Base-by-base conservation (phyloP, 345 rosid genomes). In the Ceriops decandra region DNA sequence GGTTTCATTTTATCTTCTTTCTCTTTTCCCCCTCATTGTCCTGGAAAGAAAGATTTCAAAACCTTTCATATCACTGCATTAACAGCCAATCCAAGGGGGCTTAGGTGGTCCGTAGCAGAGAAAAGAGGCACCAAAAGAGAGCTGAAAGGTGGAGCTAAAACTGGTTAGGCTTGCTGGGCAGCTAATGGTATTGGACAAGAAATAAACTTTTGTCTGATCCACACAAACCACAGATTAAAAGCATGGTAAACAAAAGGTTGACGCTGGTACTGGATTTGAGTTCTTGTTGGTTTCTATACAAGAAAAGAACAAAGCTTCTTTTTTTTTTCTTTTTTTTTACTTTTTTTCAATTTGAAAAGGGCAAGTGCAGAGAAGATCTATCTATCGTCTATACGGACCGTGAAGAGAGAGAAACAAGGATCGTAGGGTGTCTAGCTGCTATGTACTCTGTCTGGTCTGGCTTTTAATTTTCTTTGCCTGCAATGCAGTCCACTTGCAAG, bases 1-100 rank as follows among this genome's bases (percentile, higher is more conserved):
- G 68, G 62, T 69, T 60, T 61, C 60, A 36, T 64, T 64, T 68
- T 68, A 64, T 32, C 72, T 66, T 67, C 68, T 66, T 64, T 64
- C 46, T 74, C 64, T 81, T 83, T 79, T 56, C 85, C 72, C 84
- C 72, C 84, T 82, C 88, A 80, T 86, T 77, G 81, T 75, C 83
- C 70, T 67, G 74, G 52, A 59, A 79, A 52, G 53, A 62, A 20
- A 8, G 22, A 51, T 74, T 70, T 21, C n/a, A 70, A 72, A 73
- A 71, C 52, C 66, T 60, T 69, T 67, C 73, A 54, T 73, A 69
- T 60, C 68, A 69, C 73, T 68, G 51, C 69, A 33, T 68, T 63
- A 78, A 74, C 74, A 73, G 69, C 63, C 73, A 57, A 69, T 60
- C 63, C 65, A 69, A 64, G 47, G 21, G n/a, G 19, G 67, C 52